These are phyloP conservation scores for Backusella luteola DNA, from an alignment of 192 early-diverging fungal species.

Conservation along the genomic window DNA sequence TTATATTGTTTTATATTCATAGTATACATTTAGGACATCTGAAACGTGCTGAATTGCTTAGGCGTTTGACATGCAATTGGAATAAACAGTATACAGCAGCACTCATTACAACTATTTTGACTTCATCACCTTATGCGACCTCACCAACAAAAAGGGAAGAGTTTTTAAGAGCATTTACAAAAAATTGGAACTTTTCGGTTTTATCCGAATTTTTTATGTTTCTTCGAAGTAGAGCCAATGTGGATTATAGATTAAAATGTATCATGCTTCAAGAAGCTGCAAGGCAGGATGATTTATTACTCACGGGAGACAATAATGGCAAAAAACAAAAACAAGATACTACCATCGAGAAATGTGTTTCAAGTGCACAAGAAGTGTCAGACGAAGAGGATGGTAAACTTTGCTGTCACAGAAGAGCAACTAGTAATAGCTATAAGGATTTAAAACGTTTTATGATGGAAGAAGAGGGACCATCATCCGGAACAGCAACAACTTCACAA, in stretches of 20 bases:
- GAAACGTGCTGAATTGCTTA: constrained; percentile 3
- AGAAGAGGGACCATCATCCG: neutral
- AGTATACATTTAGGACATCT: neutral
- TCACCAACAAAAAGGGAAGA: neutral
- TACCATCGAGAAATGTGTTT: neutral
- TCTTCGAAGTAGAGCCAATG: constrained; percentile 6
- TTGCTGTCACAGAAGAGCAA: neutral
- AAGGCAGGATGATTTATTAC: constrained; percentile 4
- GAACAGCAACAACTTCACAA: neutral
- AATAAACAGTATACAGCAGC: neutral
- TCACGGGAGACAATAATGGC: neutral
- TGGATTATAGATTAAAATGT: constrained; percentile 8
- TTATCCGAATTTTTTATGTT: constrained; percentile 6
- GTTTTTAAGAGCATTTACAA: neutral
- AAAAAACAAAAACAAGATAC: neutral
- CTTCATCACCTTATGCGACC: neutral
- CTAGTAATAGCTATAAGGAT: neutral
- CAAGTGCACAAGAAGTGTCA: neutral
- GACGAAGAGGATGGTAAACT: neutral
- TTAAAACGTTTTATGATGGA: constrained; percentile 2
- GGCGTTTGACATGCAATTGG: neutral
- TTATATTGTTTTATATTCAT: neutral
- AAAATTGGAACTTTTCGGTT: constrained; percentile 5
- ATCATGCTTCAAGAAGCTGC: constrained; percentile 8
- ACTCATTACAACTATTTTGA: neutral